Conservation (phyloP, 2,329 filamentous ascomycete species). For the Xenoacremonium recifei region DNA sequence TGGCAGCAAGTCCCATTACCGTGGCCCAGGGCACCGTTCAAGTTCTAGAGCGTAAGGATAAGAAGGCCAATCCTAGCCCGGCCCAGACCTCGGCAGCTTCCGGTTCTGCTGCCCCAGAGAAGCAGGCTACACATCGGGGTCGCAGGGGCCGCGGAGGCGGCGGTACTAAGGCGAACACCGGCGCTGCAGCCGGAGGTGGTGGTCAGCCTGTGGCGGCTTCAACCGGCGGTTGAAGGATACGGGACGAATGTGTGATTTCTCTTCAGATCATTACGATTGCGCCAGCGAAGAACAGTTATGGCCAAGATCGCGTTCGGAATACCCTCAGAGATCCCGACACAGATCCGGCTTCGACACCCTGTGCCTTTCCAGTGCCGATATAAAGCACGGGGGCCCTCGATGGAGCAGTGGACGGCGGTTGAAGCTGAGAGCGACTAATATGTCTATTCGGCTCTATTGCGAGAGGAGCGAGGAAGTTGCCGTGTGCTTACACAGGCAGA, state of each 20-base stretch:
- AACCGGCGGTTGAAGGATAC: constrained; percentile 17
- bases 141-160: constrained; percentile 31
- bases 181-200: constrained; percentile 15
- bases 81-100: constrained; percentile 13
- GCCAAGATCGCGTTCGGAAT: too few relatives aligned
- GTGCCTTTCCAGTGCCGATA: too few relatives aligned
- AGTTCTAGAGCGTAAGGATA: constrained; percentile 77
- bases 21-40: constrained; percentile 86
- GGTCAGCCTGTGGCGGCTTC: constrained; percentile 9
- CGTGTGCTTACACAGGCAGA: too few relatives aligned
- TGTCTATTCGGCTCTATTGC: too few relatives aligned
- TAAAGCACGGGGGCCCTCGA: too few relatives aligned
- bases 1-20: constrained; percentile 75
- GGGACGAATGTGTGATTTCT: constrained; percentile 1
- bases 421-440: too few relatives aligned
- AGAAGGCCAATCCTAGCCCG: constrained; percentile 34
- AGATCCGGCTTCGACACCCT: too few relatives aligned
- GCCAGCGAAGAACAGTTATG: too few relatives aligned
- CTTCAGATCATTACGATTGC: constrained; percentile 7
- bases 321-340: too few relatives aligned
- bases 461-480: too few relatives aligned
- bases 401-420: too few relatives aligned
- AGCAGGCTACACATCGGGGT: constrained; percentile 29
- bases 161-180: constrained; percentile 21
- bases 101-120: constrained; percentile 24